Evolutionary conservation across 345 rosid genomes (phyloP).

Genomic region (Ceriops zippeliana): DNA sequence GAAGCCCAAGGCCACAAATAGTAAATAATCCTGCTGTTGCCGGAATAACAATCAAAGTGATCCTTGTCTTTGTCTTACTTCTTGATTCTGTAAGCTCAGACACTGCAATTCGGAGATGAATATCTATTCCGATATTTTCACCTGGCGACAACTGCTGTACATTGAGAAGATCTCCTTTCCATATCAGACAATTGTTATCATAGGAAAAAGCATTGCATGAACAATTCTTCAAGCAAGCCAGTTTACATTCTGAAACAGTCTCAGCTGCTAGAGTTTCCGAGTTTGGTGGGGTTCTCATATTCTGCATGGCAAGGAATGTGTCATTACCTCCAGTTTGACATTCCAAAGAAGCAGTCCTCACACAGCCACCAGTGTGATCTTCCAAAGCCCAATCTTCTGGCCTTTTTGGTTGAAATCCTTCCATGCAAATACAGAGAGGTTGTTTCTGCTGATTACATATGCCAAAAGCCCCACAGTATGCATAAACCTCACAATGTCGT

Average conservation of each 20-base stretch:
- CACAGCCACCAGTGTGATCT: constrained; percentile 17
- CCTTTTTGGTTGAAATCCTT: not conserved
- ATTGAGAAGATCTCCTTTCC: constrained; percentile 16
- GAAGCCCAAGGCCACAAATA: constrained; percentile 1
- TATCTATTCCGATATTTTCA: not conserved
- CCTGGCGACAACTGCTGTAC: not conserved
- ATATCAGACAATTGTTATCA: constrained; percentile 17
- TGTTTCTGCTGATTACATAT: too few species aligned
- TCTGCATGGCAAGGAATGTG: not conserved
- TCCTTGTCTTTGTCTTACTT: not conserved
- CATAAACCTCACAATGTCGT: too few species aligned
- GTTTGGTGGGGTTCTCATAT: constrained; percentile 7
- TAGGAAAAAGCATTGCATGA: constrained; percentile 30
- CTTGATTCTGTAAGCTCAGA: constrained; percentile 11
- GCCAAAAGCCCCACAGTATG: too few species aligned
- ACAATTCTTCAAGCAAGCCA: constrained; percentile 21
- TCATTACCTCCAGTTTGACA: constrained; percentile 16
- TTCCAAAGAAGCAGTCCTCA: constrained; percentile 13
- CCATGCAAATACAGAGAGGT: too few species aligned
- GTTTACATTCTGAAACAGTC: constrained; percentile 15
- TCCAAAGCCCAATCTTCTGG: not conserved
- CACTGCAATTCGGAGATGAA: constrained; percentile 21
- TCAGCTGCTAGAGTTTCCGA: not conserved
- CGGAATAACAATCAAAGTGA: not conserved
- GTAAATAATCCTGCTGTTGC: constrained; percentile 2